A percentile compares a stretch with the other conserved stretches of the same genome.
phyloP scores from a whole-genome alignment of 176 grass and related monocot genomes.

The Raddia distichophylla region DNA sequence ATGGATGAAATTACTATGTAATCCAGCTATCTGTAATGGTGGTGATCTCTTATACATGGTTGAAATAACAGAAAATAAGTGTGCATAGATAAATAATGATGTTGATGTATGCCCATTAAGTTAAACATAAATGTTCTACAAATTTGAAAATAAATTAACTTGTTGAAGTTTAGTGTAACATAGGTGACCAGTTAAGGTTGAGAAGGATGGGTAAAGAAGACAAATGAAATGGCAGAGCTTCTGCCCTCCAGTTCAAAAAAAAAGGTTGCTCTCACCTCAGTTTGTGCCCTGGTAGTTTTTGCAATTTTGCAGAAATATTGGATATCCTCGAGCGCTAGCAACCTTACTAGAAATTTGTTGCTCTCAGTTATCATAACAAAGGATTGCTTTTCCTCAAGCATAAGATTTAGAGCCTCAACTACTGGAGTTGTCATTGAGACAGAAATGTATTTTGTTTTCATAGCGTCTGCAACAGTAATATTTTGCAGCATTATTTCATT shows the following conservation, averaged over 20 bases:
- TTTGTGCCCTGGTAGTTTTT: slow-evolving; percentile 29
- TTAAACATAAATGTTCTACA: slow-evolving; percentile 12
- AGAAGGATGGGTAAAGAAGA: background rate
- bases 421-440: slow-evolving; percentile 57
- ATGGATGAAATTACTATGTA: slow-evolving; percentile 14
- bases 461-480: slow-evolving; percentile 69
- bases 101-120: background rate
- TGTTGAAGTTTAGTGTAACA: background rate
- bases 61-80: background rate
- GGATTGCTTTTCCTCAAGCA: slow-evolving; percentile 66
- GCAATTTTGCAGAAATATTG: slow-evolving; percentile 61
- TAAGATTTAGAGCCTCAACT: slow-evolving; percentile 65
- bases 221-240: background rate
- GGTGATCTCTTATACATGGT: background rate
- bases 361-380: slow-evolving; percentile 65
- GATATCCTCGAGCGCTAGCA: slow-evolving; percentile 70
- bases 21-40: background rate
- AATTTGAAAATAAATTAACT: slow-evolving; percentile 12
- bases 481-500: slow-evolving; percentile 46
- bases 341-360: slow-evolving; percentile 48
- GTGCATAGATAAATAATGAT: slow-evolving; percentile 12
- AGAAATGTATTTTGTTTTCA: slow-evolving; percentile 74
- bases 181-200: background rate
- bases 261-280: slow-evolving; percentile 42
- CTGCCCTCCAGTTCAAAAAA: too few species aligned